Evolutionary conservation across 768 basidiomycete genomes (phyloP).

Genomic region (Gloeophyllum trabeum): DNA sequence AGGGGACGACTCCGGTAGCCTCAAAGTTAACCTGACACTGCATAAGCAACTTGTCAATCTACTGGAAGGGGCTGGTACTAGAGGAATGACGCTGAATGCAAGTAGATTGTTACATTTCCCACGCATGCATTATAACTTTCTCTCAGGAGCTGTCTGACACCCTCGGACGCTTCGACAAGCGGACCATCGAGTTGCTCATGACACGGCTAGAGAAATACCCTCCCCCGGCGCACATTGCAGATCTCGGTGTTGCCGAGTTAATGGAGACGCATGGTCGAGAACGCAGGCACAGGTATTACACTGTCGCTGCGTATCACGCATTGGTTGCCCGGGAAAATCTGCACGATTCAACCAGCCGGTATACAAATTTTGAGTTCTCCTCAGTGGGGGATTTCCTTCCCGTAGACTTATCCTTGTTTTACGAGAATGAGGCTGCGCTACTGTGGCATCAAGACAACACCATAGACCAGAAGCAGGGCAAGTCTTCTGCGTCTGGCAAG

Average conservation of each 20-base stretch:
- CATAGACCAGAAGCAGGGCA: too few relatives aligned
- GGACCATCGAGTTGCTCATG: constrained; percentile 76
- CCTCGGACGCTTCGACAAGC: constrained; percentile 64
- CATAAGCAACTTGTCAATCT: constrained; percentile 74
- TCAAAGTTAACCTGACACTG: constrained; percentile 55
- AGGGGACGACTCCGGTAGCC: constrained; percentile 24
- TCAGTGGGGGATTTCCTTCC: constrained; percentile 43
- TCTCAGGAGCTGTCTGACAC: constrained; percentile 51
- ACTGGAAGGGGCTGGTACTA: constrained; percentile 53
- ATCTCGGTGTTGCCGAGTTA: constrained; percentile 56
- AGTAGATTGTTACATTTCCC: constrained; percentile 6
- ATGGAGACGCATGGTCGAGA: constrained; percentile 83
- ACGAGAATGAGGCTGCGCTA: constrained; percentile 29
- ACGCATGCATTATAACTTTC: not conserved
- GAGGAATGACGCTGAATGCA: constrained; percentile 68
- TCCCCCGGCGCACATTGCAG: constrained; percentile 62
- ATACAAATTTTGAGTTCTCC: constrained; percentile 33
- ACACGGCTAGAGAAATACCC: constrained; percentile 50
- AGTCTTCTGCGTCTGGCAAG: too few relatives aligned
- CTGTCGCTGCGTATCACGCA: constrained; percentile 52
- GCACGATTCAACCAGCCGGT: constrained; percentile 33
- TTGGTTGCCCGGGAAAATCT: constrained; percentile 58
- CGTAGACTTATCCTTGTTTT: constrained; percentile 41
- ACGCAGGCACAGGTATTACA: constrained; percentile 79
- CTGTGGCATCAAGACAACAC: constrained; percentile 1